Conservation (phyloP, 768 basidiomycete genomes). For the Gloeophyllum trabeum region DNA sequence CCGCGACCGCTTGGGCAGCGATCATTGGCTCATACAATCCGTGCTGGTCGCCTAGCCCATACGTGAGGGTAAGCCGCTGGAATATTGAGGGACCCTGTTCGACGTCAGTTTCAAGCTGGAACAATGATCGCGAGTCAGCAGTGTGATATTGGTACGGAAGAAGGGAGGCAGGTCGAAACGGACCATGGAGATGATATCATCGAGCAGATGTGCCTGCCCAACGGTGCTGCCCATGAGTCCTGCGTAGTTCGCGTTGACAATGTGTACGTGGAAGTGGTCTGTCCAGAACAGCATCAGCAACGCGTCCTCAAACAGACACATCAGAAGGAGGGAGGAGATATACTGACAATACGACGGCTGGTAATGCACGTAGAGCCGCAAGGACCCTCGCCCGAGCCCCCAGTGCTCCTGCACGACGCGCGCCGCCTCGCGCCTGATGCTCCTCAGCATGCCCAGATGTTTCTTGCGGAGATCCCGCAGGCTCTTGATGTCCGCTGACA, state of each 20-base stretch:
- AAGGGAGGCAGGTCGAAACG: too few species aligned
- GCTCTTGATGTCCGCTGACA: conserved; percentile 49
- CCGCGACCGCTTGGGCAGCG: conserved; percentile 18
- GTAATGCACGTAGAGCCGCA: conserved; percentile 87
- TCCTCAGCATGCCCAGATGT: conserved; percentile 58
- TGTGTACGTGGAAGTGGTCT: conserved; percentile 95
- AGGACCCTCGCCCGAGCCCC: conserved; percentile 45
- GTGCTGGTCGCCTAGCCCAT: conserved; percentile 76
- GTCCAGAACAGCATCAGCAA: background rate
- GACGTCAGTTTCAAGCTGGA: conserved; percentile 50
- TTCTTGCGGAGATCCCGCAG: conserved; percentile 61
- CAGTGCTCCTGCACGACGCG: conserved; percentile 49
- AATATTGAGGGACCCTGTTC: conserved; percentile 39
- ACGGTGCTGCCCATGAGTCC: conserved; percentile 62
- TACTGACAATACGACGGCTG: conserved; percentile 89
- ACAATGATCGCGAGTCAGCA: too few species aligned
- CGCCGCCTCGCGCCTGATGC: conserved; percentile 47
- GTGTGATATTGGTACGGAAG: background rate
- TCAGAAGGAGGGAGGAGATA: background rate
- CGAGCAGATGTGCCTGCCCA: conserved; percentile 88
- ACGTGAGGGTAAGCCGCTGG: conserved; percentile 67
- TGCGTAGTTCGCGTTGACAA: conserved; percentile 65
- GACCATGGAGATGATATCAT: conserved; percentile 84
- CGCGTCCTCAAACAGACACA: background rate
- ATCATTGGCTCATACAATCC: conserved; percentile 43